phyloP scores from a whole-genome alignment of 2,329 filamentous ascomycete genomes.

The Fusarium hostae region DNA sequence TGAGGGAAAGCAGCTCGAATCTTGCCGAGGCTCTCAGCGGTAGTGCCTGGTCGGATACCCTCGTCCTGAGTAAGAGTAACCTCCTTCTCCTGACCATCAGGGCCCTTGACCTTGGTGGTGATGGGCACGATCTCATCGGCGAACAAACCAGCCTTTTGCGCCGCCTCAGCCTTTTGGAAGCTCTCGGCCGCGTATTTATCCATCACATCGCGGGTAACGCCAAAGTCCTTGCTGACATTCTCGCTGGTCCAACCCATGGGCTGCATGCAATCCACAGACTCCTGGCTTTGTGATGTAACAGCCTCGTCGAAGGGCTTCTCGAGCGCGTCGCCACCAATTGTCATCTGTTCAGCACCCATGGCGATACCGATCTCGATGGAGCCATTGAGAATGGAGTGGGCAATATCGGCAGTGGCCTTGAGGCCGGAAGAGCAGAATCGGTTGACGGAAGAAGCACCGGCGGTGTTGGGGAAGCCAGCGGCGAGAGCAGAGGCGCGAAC shows the following conservation, averaged over 20 bases:
- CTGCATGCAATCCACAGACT: conserved; percentile 86
- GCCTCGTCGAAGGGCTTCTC: conserved; percentile 80
- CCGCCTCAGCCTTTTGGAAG: conserved; percentile 86
- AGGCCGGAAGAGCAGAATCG: conserved; percentile 98
- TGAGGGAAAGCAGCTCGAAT: conserved; percentile 90
- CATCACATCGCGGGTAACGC: conserved; percentile 81
- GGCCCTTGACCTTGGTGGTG: conserved; percentile 81
- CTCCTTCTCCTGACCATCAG: conserved; percentile 81
- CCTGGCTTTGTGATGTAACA: conserved; percentile 76
- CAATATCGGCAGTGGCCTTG: conserved; percentile 94
- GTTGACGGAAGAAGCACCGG: conserved; percentile 84
- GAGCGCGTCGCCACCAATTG: conserved; percentile 74
- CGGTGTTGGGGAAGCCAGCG: conserved; percentile 93
- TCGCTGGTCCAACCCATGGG: conserved; percentile 99
- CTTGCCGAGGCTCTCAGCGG: conserved; percentile 82
- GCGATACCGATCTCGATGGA: conserved; percentile 90
- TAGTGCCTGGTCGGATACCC: conserved; percentile 90
- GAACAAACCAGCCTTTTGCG: conserved; percentile 91
- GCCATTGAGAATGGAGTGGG: conserved; percentile 82
- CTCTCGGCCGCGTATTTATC: conserved; percentile 89
- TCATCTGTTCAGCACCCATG: conserved; percentile 91
- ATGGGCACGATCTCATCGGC: conserved; percentile 96
- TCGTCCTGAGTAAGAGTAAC: conserved; percentile 88
- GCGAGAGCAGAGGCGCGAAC: conserved; percentile 87
- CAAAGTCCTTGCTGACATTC: conserved; percentile 93